These are phyloP conservation scores for Pneumocystis wakefieldiae DNA, from an alignment of 1,139 yeast genomes.

Conservation along the genomic window DNA sequence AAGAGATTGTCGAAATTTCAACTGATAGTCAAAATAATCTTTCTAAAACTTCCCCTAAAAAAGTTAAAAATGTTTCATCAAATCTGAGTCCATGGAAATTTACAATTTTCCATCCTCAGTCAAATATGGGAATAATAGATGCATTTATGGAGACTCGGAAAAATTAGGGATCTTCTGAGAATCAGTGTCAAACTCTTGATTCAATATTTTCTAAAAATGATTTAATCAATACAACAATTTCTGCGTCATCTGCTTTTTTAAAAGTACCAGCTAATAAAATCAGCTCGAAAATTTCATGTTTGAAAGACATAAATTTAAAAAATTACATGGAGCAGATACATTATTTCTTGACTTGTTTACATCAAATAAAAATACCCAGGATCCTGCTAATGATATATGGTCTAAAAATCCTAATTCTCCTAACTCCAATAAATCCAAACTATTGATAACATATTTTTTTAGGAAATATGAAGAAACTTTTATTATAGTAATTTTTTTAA, in stretches of 20 bases:
- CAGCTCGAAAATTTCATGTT: background rate
- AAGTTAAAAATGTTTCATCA: background rate
- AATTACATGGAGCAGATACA: background rate
- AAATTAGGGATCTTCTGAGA: background rate
- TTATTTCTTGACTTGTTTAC: background rate
- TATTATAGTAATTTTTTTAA: background rate
- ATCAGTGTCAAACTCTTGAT: background rate
- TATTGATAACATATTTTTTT: background rate
- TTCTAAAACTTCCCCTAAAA: background rate
- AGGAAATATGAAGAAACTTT: background rate
- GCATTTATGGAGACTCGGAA: background rate
- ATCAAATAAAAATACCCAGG: background rate
- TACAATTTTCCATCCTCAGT: background rate
- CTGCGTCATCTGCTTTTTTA: background rate
- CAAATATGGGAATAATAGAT: background rate
- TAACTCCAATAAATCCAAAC: background rate
- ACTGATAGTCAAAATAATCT: background rate
- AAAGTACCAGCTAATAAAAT: background rate
- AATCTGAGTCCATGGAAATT: background rate
- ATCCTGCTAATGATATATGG: background rate
- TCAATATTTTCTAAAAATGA: background rate
- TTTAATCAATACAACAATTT: background rate
- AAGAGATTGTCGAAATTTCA: background rate
- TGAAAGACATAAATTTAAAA: background rate
- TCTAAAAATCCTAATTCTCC: background rate